phyloP scores from a whole-genome alignment of 805 yeast genomes.

The Candida gorgasii region DNA sequence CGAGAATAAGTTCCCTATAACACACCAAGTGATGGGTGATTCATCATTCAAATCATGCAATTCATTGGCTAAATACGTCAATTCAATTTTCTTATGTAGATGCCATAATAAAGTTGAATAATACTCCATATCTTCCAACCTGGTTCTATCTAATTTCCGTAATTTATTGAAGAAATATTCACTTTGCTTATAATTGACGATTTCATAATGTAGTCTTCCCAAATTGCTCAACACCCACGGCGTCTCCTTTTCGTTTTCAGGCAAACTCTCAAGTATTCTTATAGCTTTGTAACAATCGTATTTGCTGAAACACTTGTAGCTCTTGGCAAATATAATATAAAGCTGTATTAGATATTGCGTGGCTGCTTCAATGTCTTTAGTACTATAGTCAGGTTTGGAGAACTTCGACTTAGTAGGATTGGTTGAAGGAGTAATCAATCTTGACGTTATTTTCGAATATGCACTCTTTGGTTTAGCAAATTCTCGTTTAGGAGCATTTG shows the following conservation, averaged over 20 bases:
- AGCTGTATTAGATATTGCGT: constrained; percentile 48
- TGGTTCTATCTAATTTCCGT: constrained; percentile 69
- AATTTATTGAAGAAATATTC: constrained; percentile 62
- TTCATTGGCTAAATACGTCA: constrained; percentile 83
- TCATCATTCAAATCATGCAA: constrained; percentile 61
- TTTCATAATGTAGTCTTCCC: constrained; percentile 83
- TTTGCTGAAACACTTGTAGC: constrained; percentile 57
- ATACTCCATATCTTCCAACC: constrained; percentile 86
- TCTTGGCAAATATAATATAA: constrained; percentile 58
- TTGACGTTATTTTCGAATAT: constrained; percentile 48
- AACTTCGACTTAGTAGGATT: constrained; percentile 18
- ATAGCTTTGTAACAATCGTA: constrained; percentile 84
- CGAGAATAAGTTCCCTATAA: constrained; percentile 86
- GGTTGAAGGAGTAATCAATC: constrained; percentile 40
- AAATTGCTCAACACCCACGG: constrained; percentile 84
- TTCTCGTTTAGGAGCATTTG: constrained; percentile 41
- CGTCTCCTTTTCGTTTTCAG: constrained; percentile 61
- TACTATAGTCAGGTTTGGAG: constrained; percentile 10
- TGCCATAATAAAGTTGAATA: constrained; percentile 94
- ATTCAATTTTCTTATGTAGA: constrained; percentile 72
- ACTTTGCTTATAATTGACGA: constrained; percentile 79
- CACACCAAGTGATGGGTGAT: constrained; percentile 89
- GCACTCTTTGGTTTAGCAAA: constrained; percentile 30
- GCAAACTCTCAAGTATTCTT: constrained; percentile 62
- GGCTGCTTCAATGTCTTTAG: constrained; percentile 28